These are phyloP conservation scores for Globisporangium parvum DNA, from an alignment of 352 stramenopile genomes.

Conservation along the genomic window DNA sequence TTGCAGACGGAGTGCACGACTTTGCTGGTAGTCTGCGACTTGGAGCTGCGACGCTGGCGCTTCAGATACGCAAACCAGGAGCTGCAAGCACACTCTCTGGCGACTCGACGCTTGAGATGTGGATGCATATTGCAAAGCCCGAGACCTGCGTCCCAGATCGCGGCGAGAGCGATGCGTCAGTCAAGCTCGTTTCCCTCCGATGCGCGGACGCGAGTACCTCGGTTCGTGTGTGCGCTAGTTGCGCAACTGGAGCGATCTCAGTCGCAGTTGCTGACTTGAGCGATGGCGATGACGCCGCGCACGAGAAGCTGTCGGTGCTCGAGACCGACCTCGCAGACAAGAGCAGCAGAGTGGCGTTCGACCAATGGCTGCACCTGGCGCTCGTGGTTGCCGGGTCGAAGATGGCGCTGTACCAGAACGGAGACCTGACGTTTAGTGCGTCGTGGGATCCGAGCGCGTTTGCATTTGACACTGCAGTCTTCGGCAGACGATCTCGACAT, in stretches of 20 bases:
- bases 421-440: slow-evolving; percentile 12
- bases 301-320: not conserved
- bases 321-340: not conserved
- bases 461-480: not conserved
- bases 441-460: not conserved
- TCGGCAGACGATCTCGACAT: not conserved
- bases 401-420: slow-evolving; percentile 34
- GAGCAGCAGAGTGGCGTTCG: not conserved
- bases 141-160: not conserved
- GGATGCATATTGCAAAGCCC: slow-evolving; percentile 22
- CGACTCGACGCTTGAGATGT: slow-evolving; percentile 56
- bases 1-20: slow-evolving; percentile 14
- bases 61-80: slow-evolving; percentile 8
- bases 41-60: slow-evolving; percentile 8
- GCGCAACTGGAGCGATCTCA: not conserved
- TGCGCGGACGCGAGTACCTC: slow-evolving; percentile 1
- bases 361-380: slow-evolving; percentile 48
- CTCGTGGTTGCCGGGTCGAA: slow-evolving; percentile 37
- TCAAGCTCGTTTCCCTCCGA: slow-evolving; percentile 26
- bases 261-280: not conserved
- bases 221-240: slow-evolving; percentile 12
- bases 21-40: slow-evolving; percentile 32
- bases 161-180: not conserved
- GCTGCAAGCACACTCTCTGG: slow-evolving; percentile 14
- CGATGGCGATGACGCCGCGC: not conserved